These are phyloP conservation scores for Conoideocrella luteorostrata DNA, from an alignment of 2,329 filamentous ascomycete species.

Conservation along the genomic window DNA sequence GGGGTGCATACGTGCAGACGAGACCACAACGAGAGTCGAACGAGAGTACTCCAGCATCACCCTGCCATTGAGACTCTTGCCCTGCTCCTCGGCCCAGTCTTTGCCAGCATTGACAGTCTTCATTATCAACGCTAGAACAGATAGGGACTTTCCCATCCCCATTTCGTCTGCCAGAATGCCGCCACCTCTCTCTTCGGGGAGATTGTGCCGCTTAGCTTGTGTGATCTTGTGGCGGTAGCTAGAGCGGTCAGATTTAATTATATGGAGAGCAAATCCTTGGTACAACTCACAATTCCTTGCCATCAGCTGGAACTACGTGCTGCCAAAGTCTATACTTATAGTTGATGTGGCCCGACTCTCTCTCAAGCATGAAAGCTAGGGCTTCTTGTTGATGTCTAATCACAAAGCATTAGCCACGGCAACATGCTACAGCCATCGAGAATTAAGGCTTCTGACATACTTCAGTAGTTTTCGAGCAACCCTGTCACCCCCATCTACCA, in stretches of 20 bases:
- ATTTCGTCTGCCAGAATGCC: conserved; percentile 56
- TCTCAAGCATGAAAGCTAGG: conserved; percentile 30
- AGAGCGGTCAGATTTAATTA: no score
- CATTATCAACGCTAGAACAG: conserved; percentile 42
- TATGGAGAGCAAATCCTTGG: no score
- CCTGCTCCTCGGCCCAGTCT: conserved; percentile 25
- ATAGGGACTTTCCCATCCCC: conserved; percentile 54
- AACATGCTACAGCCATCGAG: no score
- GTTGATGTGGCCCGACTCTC: conserved; percentile 29
- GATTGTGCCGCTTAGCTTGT: conserved; percentile 20
- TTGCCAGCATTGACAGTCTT: conserved; percentile 30
- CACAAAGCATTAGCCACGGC: background rate
- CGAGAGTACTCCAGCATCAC: conserved; percentile 20
- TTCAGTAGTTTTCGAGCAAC: conserved; percentile 17
- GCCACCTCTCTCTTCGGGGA: conserved; percentile 27
- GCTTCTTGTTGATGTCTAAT: conserved; percentile 32
- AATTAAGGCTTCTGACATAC: no score
- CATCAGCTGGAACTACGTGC: no score
- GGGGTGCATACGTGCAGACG: conserved; percentile 35
- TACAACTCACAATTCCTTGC: no score
- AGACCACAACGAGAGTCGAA: conserved; percentile 39
- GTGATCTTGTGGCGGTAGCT: conserved; percentile 36
- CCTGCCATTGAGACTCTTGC: conserved; percentile 8
- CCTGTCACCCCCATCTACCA: conserved; percentile 8
- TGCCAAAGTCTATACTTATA: conserved; percentile 27